Evolutionary conservation across 768 basidiomycete genomes (phyloP), one percentile per base, ranked within the genome.

Genomic region (Austroboletus festivus): DNA sequence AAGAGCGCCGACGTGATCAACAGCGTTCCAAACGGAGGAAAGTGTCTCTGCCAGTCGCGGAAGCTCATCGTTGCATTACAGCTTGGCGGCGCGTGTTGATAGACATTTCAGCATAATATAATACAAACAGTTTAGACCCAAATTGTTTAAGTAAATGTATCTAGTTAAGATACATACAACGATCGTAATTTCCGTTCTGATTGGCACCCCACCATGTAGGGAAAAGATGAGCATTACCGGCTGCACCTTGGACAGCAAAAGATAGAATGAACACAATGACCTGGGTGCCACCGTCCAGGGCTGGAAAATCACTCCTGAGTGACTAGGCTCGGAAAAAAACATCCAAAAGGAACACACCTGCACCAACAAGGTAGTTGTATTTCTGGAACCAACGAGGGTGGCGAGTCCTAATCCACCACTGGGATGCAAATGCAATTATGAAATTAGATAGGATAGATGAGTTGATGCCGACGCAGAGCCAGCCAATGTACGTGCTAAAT

Each of bases 341-440:
- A 18, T 34, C 26, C 20, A 15, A 16, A n/a, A 1, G 15, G 26
- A 35, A 54, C 64, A 50, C 37, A 67, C 62, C 85, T 35, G 82
- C 86, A 23, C 81, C 82, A 4, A 86, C 64, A 33, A 84, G 77
- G 57, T 83, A 84, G 59, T 85, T 84, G 62, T 83, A 83, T 56
- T 72, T 71, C 57, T 77, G 76, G 65, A 83, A 87, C 84, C 83
- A 88, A 13, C 75, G 74, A 2, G 85, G 81, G 48, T 81, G 69
- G 50, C 77, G 75, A 33, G 65, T 73, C 28, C 83, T 70, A 19
- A 85, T 56, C 78, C 79, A 85, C 21, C 77, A 58, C 47, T 86
- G 85, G 1, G 84, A 84, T 31, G 76, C 52, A 48, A 86, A 57
- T 26, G 75, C 83, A 13, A 83, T 62, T 45, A 78, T 63, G 44